Conservation (phyloP, 768 basidiomycete species). For the Brasilioporus rufonigricans region DNA sequence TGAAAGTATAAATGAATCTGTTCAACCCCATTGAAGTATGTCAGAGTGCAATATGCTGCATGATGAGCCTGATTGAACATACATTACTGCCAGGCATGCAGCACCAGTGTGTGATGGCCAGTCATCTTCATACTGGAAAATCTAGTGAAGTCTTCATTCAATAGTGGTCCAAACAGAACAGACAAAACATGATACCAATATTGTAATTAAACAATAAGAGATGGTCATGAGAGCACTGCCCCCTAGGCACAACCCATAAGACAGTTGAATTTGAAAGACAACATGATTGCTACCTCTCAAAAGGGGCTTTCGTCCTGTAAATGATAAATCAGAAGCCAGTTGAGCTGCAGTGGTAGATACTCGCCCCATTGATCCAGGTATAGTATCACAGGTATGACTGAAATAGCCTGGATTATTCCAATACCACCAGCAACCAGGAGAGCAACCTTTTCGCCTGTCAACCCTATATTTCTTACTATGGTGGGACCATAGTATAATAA, state of each 20-base stretch:
- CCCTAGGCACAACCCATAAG: constrained; percentile 22
- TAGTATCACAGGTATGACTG: constrained; percentile 70
- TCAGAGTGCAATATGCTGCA: background rate
- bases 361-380: constrained; percentile 66
- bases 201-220: constrained; percentile 63
- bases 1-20: constrained; percentile 72
- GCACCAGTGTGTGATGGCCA: constrained; percentile 59
- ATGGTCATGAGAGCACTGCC: constrained; percentile 64
- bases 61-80: constrained; percentile 22
- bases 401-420: constrained; percentile 74
- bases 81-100: constrained; percentile 72
- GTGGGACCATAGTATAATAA: constrained; percentile 80
- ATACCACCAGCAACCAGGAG: constrained; percentile 76
- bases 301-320: constrained; percentile 60
- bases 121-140: constrained; percentile 47
- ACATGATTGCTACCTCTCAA: constrained; percentile 42
- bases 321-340: background rate
- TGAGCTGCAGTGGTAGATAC: constrained; percentile 5
- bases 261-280: background rate
- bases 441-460: constrained; percentile 56
- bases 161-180: background rate
- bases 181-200: constrained; percentile 44
- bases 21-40: background rate
- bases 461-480: constrained; percentile 60
- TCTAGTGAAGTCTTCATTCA: constrained; percentile 30